A percentile compares a stretch with the other conserved stretches of the same genome.
Evolutionary conservation across 768 basidiomycete species (phyloP).

Genomic region (Coprinellus aureogranulatus): DNA sequence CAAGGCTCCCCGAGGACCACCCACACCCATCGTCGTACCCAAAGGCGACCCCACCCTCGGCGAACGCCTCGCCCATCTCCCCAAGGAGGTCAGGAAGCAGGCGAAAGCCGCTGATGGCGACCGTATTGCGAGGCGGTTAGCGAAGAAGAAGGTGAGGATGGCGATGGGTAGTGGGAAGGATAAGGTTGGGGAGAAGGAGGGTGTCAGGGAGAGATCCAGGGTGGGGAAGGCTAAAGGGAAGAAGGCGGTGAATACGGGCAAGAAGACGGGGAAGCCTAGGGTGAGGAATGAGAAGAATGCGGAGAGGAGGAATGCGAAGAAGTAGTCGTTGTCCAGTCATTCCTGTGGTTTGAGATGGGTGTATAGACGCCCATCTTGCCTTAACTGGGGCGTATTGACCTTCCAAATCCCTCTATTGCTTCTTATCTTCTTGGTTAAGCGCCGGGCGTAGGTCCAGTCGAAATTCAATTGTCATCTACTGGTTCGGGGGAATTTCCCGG

Average conservation of each 20-base stretch:
- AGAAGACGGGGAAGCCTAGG: constrained; percentile 45
- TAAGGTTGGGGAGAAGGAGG: constrained; percentile 18
- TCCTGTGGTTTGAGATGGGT: background rate
- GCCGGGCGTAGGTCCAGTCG: too few relatives aligned
- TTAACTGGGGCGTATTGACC: too few relatives aligned
- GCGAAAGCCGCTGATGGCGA: constrained; percentile 78
- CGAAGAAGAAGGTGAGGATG: constrained; percentile 82
- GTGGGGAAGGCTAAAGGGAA: constrained; percentile 32
- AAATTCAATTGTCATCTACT: too few relatives aligned
- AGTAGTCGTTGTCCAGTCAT: too few relatives aligned
- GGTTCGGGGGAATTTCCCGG: too few relatives aligned
- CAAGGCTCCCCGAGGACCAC: constrained; percentile 9
- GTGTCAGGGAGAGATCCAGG: constrained; percentile 49
- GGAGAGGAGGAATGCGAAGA: constrained; percentile 58
- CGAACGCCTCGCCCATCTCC: constrained; percentile 68
- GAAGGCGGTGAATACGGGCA: constrained; percentile 60
- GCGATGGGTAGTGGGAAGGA: constrained; percentile 32
- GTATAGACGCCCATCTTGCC: too few relatives aligned
- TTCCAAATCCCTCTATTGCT: too few relatives aligned
- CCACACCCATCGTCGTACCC: constrained; percentile 40
- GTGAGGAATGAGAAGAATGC: constrained; percentile 54
- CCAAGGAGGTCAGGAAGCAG: constrained; percentile 84
- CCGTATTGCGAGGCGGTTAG: constrained; percentile 77
- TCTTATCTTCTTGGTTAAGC: too few relatives aligned
- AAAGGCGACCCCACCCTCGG: constrained; percentile 85